These are phyloP conservation scores for Plicaturopsis crispa DNA, from an alignment of 768 basidiomycete species.

Conservation along the genomic window DNA sequence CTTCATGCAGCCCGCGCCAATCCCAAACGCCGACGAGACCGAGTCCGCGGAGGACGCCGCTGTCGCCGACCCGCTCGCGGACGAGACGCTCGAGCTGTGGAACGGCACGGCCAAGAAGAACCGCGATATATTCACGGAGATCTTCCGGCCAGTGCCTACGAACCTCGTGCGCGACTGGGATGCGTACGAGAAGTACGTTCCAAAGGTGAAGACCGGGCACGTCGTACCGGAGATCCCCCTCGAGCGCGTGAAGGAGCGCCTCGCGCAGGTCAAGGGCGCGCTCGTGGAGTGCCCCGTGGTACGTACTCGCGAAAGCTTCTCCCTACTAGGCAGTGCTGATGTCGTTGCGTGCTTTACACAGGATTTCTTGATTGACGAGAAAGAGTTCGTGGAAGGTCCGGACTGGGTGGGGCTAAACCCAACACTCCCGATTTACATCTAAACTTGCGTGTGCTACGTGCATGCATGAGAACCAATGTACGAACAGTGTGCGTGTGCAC, in stretches of 20 bases:
- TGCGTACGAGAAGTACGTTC: constrained; percentile 74
- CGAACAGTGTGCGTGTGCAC: background rate
- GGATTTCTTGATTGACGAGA: constrained; percentile 84
- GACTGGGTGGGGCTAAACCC: constrained; percentile 75
- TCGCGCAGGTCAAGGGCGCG: constrained; percentile 60
- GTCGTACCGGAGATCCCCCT: constrained; percentile 65
- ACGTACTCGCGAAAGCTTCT: constrained; percentile 15
- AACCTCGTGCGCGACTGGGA: constrained; percentile 77
- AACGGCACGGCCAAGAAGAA: constrained; percentile 70
- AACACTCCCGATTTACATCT: constrained; percentile 75
- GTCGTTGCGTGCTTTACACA: constrained; percentile 17
- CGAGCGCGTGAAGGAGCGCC: constrained; percentile 65
- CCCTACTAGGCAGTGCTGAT: constrained; percentile 5
- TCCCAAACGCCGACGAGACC: constrained; percentile 62
- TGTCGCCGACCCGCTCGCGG: constrained; percentile 75
- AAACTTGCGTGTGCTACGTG: constrained; percentile 8
- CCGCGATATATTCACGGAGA: constrained; percentile 76
- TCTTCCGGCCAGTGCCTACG: constrained; percentile 82
- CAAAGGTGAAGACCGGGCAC: constrained; percentile 76
- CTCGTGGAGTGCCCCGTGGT: constrained; percentile 76
- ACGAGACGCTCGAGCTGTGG: constrained; percentile 54
- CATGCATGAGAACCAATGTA: background rate
- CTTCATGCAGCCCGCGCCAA: constrained; percentile 79
- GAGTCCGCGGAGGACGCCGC: constrained; percentile 45
- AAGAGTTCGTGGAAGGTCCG: constrained; percentile 57